Conservation (phyloP, 2,329 filamentous ascomycete species). For the Leptodontidium sp. region DNA sequence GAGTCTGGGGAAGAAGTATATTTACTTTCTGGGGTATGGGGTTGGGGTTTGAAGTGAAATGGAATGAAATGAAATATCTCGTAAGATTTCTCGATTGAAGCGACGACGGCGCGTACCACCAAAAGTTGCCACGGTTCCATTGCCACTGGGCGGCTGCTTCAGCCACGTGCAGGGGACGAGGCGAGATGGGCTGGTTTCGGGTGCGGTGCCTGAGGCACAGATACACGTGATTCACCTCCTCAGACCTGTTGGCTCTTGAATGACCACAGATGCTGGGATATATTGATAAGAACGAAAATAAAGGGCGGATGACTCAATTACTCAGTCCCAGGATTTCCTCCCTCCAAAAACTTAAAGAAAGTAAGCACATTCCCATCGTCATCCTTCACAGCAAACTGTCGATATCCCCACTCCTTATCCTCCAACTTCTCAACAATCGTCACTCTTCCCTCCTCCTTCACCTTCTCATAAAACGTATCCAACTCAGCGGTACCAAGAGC, state of each 20-base stretch:
- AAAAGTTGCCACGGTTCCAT: constrained; percentile 7
- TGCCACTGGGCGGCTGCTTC: constrained; percentile 14
- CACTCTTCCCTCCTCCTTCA: neutral
- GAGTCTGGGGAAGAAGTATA: constrained; percentile 15
- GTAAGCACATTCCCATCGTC: neutral
- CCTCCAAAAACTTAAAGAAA: constrained; percentile 12
- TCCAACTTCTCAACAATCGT: neutral
- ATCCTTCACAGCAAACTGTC: constrained; percentile 10
- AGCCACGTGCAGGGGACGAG: constrained; percentile 7
- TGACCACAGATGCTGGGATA: no score
- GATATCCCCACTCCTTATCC: constrained; percentile 4
- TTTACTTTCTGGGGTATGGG: neutral
- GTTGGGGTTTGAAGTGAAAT: neutral
- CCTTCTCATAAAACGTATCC: neutral
- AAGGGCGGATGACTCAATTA: neutral
- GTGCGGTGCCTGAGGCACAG: neutral
- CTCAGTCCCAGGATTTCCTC: constrained; percentile 3
- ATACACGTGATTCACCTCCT: constrained; percentile 6
- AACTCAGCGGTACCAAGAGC: neutral
- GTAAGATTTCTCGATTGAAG: neutral
- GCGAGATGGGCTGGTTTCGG: neutral
- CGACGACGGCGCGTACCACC: neutral
- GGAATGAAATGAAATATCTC: neutral
- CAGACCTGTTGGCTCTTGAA: no score
- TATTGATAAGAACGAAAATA: no score